phyloP scores from a whole-genome alignment of 805 yeast species.

The Candida easanensis region DNA sequence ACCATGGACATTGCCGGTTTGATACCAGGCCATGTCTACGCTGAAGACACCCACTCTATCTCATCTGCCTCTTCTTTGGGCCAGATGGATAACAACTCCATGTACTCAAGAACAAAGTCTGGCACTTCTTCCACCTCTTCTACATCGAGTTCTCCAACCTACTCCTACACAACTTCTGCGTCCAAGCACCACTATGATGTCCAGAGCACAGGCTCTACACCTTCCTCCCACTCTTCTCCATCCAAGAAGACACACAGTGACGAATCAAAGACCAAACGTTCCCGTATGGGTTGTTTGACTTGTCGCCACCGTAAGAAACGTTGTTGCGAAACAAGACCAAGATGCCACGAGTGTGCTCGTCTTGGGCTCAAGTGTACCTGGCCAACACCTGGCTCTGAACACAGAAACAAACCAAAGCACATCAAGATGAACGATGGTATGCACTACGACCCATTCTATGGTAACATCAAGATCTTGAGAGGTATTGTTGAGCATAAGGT shows the following conservation, averaged over 20 bases:
- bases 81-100: slow-evolving; percentile 5
- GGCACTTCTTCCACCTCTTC: slow-evolving; percentile 7
- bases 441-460: slow-evolving; percentile 52
- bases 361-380: slow-evolving; percentile 64
- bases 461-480: slow-evolving; percentile 57
- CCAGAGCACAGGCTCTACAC: slow-evolving; percentile 1
- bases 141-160: slow-evolving; percentile 8
- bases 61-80: slow-evolving; percentile 3
- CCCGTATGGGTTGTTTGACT: slow-evolving; percentile 73
- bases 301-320: slow-evolving; percentile 76
- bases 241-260: not conserved
- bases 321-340: slow-evolving; percentile 70
- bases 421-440: slow-evolving; percentile 47
- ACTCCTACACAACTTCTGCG: slow-evolving; percentile 4
- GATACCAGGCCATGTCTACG: slow-evolving; percentile 6
- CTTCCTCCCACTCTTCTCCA: slow-evolving; percentile 2
- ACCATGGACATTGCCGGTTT: slow-evolving; percentile 1
- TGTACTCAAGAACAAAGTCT: slow-evolving; percentile 8
- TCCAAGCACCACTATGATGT: not conserved
- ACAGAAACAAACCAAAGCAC: slow-evolving; percentile 47
- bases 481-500: slow-evolving; percentile 54
- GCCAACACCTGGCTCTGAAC: slow-evolving; percentile 63
- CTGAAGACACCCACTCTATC: slow-evolving; percentile 6
- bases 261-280: slow-evolving; percentile 35
- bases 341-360: slow-evolving; percentile 65